Conservation (phyloP, 768 basidiomycete genomes). For the Royoungia palumana region DNA sequence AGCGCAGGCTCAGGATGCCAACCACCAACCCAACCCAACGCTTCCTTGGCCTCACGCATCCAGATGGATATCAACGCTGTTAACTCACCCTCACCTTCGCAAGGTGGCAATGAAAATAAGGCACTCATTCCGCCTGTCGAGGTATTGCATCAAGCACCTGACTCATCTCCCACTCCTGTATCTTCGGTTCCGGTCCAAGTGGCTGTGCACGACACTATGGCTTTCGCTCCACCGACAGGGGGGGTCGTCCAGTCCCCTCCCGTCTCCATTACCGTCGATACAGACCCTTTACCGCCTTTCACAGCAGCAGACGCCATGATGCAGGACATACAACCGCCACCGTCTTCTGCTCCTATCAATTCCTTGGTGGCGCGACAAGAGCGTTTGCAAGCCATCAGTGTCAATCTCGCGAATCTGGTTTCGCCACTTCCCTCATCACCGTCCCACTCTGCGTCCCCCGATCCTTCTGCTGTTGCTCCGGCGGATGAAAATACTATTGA, state of each 20-base stretch:
- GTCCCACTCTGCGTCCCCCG: constrained; percentile 12
- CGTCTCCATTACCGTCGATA: not conserved
- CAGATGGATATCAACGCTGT: constrained; percentile 6
- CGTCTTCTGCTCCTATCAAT: not conserved
- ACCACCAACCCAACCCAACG: constrained; percentile 6
- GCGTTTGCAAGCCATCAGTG: constrained; percentile 14
- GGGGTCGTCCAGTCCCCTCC: constrained; percentile 5
- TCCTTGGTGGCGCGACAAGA: constrained; percentile 8
- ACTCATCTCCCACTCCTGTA: constrained; percentile 17
- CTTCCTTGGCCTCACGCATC: constrained; percentile 26
- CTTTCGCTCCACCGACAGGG: not conserved
- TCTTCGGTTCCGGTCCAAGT: constrained; percentile 3
- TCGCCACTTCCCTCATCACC: not conserved
- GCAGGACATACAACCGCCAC: not conserved
- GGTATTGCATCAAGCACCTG: constrained; percentile 16
- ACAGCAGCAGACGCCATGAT: not conserved
- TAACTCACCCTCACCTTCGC: not conserved
- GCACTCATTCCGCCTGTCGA: constrained; percentile 33
- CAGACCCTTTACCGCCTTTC: not conserved
- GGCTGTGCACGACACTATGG: not conserved
- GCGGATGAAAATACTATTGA: not conserved
- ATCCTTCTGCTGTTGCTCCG: not conserved
- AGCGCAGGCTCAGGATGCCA: not conserved
- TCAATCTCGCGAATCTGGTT: constrained; percentile 10
- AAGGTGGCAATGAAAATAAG: constrained; percentile 2